Evolutionary conservation across 768 basidiomycete genomes (phyloP), one percentile per base, ranked within the genome.

Genomic region (Psilocybe cyanescens): DNA sequence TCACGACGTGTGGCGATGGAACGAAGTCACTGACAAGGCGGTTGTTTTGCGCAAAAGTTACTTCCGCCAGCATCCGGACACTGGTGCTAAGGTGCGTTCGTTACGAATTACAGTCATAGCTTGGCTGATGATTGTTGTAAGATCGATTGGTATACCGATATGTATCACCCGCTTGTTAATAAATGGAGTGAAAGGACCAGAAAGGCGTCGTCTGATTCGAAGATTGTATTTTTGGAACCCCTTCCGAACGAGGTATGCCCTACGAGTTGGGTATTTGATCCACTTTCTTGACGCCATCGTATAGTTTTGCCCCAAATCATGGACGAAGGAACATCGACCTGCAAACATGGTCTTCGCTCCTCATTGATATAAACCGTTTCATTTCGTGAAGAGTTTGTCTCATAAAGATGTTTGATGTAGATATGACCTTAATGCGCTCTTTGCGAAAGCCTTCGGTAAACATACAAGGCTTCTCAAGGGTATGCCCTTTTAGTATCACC

Each of bases 1-100:
- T 78, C 95, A 99, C 65, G 93, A 92, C 16, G 92, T 99, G 3
- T 99, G 97, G 97, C 86, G 87, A 0, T 98, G 90, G 89, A 90
- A 94, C 68, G 75, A 72, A 4, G 76, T 76, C 30, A 89, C 87
- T 67, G 74, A 87, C 12, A 80, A 85, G 62, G 88, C 87, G 0
- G 87, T 96, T 1, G 87, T 92, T 3, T 74, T 99, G 57, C 81
- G 91, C 51, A 92, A 94, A 70, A 91, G 82, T 64, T 99, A 97
- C 71, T 99, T 99, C 68, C 72, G 78, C 11, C 85, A 85, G 58
- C 78, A 94, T 70, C 91, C 93, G 1, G 67, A 69, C 58, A 88
- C 82, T 8, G 88, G 84, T 5, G 78, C 80, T 58, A 86, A 84
- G 82, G 93, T 86, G 49, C 5, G 75, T 50, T 33, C 1, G 9